Percentiles rank a stretch among this genome's conserved stretches.
Evolutionary conservation across 257 asterid species (phyloP).

Genomic region (Pogostemon cablin): DNA sequence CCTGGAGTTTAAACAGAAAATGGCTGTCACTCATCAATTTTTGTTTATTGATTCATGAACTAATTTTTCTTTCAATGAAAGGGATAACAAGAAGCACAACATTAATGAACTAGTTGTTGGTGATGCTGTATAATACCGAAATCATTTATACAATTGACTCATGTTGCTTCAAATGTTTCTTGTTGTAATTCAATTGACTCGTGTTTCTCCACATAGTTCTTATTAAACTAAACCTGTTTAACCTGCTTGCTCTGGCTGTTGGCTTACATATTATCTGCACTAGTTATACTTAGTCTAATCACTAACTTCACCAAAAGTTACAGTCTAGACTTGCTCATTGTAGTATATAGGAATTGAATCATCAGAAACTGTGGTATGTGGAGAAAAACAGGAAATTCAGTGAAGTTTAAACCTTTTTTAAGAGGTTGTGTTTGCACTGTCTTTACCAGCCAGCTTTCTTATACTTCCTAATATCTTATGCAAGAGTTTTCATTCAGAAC

Average conservation of each 20-base stretch:
- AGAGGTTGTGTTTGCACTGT: constrained; percentile 2
- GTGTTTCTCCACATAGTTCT: not conserved
- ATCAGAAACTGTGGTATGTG: not conserved
- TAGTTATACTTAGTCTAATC: not conserved
- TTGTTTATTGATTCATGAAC: not conserved
- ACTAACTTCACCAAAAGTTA: constrained; percentile 8
- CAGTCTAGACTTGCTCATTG: not conserved
- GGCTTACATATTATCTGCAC: constrained; percentile 16
- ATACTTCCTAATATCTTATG: not conserved
- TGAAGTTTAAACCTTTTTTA: not conserved
- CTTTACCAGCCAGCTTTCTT: constrained; percentile 2
- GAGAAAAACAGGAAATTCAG: not conserved
- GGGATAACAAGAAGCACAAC: constrained; percentile 12
- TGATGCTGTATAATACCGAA: no score
- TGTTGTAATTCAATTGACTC: constrained; percentile 5
- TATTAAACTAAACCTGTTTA: constrained; percentile 6
- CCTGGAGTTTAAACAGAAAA: not conserved
- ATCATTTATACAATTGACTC: no score
- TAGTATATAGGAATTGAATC: not conserved
- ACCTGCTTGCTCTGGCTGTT: constrained; percentile 14
- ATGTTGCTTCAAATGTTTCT: not conserved
- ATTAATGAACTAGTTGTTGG: not conserved
- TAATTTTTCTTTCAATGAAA: not conserved
- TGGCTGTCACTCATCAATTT: not conserved
- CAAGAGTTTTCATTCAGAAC: constrained; percentile 3